phyloP scores from a whole-genome alignment of 108 stramenopile species.

The Stephanodiscus triporus region DNA sequence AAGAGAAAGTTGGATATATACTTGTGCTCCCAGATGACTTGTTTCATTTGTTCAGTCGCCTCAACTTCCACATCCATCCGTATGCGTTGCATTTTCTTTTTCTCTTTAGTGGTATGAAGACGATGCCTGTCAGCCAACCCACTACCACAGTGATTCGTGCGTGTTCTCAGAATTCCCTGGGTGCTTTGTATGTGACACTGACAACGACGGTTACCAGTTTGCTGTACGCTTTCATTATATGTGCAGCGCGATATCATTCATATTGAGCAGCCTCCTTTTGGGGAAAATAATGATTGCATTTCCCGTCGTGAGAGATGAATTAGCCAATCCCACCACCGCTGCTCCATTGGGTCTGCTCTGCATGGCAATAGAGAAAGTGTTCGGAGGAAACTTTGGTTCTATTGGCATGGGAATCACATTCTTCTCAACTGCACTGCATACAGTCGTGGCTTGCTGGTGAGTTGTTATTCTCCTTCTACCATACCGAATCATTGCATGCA shows the following conservation, averaged over 20 bases:
- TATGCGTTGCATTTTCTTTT: not conserved
- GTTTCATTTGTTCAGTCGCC: not conserved
- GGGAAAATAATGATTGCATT: constrained; percentile 43
- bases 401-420: constrained; percentile 28
- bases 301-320: constrained; percentile 50
- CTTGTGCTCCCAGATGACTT: not conserved
- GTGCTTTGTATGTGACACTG: constrained; percentile 82
- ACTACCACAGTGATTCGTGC: constrained; percentile 76
- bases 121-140: constrained; percentile 69
- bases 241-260: constrained; percentile 38
- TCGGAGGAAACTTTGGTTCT: constrained; percentile 44
- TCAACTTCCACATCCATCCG: not conserved
- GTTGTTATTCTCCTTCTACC: not conserved
- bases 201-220: constrained; percentile 22
- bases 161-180: constrained; percentile 82
- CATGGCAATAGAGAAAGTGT: constrained; percentile 45
- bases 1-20: constrained; percentile 3
- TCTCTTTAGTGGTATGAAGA: constrained; percentile 59
- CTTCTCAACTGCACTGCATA: constrained; percentile 27
- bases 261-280: constrained; percentile 26
- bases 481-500: not conserved
- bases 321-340: constrained; percentile 48
- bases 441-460: constrained; percentile 35
- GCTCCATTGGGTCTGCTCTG: constrained; percentile 47
- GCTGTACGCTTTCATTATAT: constrained; percentile 39